Base-by-base conservation (phyloP, 768 basidiomycete genomes). In the Ramaria rubella region DNA sequence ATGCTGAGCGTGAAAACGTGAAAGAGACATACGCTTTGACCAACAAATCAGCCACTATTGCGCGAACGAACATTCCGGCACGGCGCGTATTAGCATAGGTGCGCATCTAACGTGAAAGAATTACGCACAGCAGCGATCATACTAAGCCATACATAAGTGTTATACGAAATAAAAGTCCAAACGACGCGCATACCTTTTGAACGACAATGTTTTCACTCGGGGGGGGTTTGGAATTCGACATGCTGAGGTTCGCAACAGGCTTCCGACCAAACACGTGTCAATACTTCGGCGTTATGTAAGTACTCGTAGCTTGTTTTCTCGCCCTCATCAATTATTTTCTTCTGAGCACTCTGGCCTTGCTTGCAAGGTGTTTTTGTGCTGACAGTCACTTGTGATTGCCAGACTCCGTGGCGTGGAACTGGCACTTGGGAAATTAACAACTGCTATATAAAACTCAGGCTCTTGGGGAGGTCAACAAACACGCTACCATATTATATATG, bases 201-300 rank as follows among this genome's bases (percentile, higher is more conserved):
- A 83, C 84, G 61, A 96, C 76, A 64, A 90, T 81, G 69, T 95
- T 87, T 76, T 97, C 94, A 73, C 90, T 94, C 54, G 91, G 85
- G 49, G 83, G 69, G 52, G 86, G 78, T 72, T 85, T 86, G 58
- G 80, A 68, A 30, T 75, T 67, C 54, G 83, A 76, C 69, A 82
- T 77, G 67, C 60, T 59, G 31, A 50, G 59, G 34, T 36, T 24
- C n/a, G 15, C 26, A 31, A 29, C 45, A 15, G 50, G 49, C 55
- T 43, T 33, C 27, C 23, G 26, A 46, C 15, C 44, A 56, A 56
- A 56, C 27, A 56, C 7, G n/a, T 21, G 26, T 24, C 24, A 56
- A 56, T 30, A 54, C n/a, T n/a, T n/a, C n/a, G n/a, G n/a, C n/a
- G n/a, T n/a, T n/a, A n/a, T n/a, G n/a, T n/a, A n/a, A n/a, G 23